Base-by-base conservation (phyloP, 2,329 filamentous ascomycete genomes). In the Ophiostoma montium region DNA sequence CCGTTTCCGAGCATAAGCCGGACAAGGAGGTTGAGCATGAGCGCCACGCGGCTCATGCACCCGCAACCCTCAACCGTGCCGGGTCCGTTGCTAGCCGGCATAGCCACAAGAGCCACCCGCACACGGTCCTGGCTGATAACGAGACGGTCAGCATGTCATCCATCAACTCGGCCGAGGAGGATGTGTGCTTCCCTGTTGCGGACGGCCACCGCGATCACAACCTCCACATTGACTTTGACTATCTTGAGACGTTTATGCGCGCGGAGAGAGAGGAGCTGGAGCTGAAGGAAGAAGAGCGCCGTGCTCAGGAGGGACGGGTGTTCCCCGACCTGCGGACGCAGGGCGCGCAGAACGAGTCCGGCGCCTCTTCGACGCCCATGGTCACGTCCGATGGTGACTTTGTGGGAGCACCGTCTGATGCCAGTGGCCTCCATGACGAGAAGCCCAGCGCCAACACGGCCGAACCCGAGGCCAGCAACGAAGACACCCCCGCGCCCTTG, bases 171-270 rank as follows among this genome's bases (percentile, higher is more conserved):
- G 85, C 78, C 3, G 86, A 92, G 60, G 86, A 89, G 53, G 87
- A 94, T 59, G 84, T 95, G 2, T 95, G 88, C 68, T 94, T 94
- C 56, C 86, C 86, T 3, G 75, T 82, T n/a, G 76, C 80, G 54
- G 80, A 84, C 39, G 80, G 85, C 52, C 65, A 67, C 47, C 66
- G 67, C 19, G 77, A 81, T n/a, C 80, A 84, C 53, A 84, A 86
- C 59, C 80, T 90, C 2, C 81, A 85, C 52, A 87, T 88, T 57
- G 89, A 96, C 63, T 96, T 90, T 58, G 89, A 96, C 60, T 89
- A 89, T 56, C 72, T 98, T 31, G 90, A 98, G 63, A 86, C 87
- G 57, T 96, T 95, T 58, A 84, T 96, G 47, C 72, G 84, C 42
- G 72, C 70, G 31, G 75, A 78, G 58, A 65, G 70, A 59, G 70